phyloP scores from a whole-genome alignment of 2,329 filamentous ascomycete species.

The Botrytis paeoniae region DNA sequence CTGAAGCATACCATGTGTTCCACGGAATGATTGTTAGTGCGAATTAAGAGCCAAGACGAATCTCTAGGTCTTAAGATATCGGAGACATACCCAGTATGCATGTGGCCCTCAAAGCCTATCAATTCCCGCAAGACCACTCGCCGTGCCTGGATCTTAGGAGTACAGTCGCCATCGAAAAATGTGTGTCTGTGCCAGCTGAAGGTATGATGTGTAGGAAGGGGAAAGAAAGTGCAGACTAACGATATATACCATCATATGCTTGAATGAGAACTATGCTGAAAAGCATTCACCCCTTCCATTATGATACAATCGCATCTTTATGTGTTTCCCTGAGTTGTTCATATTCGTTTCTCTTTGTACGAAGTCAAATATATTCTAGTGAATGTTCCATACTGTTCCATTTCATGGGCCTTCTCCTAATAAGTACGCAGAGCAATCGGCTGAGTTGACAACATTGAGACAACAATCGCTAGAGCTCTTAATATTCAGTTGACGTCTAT shows the following conservation, averaged over 20 bases:
- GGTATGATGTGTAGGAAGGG: background rate
- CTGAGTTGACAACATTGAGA: background rate
- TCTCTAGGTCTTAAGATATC: background rate
- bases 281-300: background rate
- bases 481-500: background rate
- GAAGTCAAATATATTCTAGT: background rate
- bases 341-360: background rate
- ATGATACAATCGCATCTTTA: background rate
- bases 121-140: too few species aligned
- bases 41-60: background rate
- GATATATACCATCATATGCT: conserved; percentile 4
- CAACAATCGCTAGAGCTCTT: background rate
- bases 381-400: background rate
- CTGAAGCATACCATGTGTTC: conserved; percentile 22
- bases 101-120: background rate
- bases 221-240: background rate
- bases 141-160: background rate
- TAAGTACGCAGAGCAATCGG: background rate
- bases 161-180: background rate
- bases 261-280: background rate
- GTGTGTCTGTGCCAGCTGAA: background rate
- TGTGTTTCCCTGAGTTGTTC: background rate
- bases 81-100: background rate
- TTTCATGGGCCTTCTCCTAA: background rate
- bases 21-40: background rate